Evolutionary conservation across 208 protist species (phyloP), one percentile per base, ranked within the genome.

Genomic region (Trypanosomatidae sp.): DNA sequence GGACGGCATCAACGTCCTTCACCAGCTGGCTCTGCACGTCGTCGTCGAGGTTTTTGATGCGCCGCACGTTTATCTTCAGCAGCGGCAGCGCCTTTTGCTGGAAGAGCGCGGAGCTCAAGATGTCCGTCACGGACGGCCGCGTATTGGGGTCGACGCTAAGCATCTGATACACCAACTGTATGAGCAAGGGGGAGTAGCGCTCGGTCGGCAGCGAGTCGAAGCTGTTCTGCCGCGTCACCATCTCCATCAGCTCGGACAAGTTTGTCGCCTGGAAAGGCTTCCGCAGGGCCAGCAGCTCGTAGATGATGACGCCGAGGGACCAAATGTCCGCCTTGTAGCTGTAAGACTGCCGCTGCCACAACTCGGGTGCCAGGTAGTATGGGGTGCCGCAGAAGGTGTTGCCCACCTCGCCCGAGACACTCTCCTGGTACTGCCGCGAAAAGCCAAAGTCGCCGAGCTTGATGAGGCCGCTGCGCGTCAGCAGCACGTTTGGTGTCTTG

Each of bases 311-410:
- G 7, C 92, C 92, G 9, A 98, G 73, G 7, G 91, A 85, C 94
- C 94, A 98, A 33, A 98, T 88, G 56, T 98, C 96, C 3, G 81
- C 77, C 81, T 98, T 98, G 67, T 89, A 76, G 71, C 93, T 95
- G 83, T 98, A 98, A 52, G 85, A 82, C 71, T 95, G 82, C 28
- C 90, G 73, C 59, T 88, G 82, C 84, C 91, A 98, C 28, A 98
- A 62, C 79, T 98, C 96, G 3, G 96, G 96, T 2, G 91, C 88
- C 19, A 98, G 76, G 79, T 97, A 98, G 68, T 96, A 92, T 0
- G 95, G 93, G 22, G 91, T 95, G 41, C 91, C 93, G 52, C 87
- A 90, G 68, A 91, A 84, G 3, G 87, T 89, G 46, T 71, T 75
- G 47, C 79, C 86, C 17, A 92, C 89, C 41, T 83, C 76, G 19